A percentile compares a stretch with the other conserved stretches of the same genome.
These are phyloP conservation scores for Saccharomyces pastorianus DNA, from an alignment of 1,139 yeast species.

Conservation along the genomic window DNA sequence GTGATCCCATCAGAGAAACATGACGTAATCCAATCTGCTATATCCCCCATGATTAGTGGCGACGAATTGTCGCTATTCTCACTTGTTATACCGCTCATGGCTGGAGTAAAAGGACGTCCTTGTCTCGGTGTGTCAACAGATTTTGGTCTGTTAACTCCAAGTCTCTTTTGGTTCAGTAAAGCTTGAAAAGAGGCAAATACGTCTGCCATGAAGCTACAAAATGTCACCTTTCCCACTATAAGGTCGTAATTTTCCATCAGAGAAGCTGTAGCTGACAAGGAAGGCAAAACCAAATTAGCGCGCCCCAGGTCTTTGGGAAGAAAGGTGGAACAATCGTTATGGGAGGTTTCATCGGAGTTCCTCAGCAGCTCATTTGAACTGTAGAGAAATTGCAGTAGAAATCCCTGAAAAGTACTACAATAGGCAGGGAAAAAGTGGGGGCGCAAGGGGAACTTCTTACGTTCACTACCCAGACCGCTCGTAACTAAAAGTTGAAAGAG, in stretches of 20 bases:
- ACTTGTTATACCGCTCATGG: not conserved
- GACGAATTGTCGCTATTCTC: conserved; percentile 1
- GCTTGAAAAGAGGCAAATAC: not conserved
- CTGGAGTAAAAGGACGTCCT: not conserved
- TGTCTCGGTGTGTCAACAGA: not conserved
- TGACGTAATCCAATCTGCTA: conserved; percentile 8
- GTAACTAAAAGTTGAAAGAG: conserved; percentile 2
- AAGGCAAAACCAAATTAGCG: not conserved
- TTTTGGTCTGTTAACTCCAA: not conserved
- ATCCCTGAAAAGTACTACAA: not conserved
- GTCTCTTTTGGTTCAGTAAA: not conserved
- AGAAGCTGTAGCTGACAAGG: not conserved
- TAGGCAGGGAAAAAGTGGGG: not conserved
- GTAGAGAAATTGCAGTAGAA: not conserved
- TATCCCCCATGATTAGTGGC: conserved; percentile 5
- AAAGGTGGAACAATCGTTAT: not conserved
- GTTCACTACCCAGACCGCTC: not conserved
- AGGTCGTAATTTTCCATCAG: not conserved
- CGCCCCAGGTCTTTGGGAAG: not conserved
- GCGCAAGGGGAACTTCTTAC: not conserved
- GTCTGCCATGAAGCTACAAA: not conserved
- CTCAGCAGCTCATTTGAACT: not conserved
- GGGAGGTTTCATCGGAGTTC: not conserved
- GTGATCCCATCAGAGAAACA: conserved; percentile 7
- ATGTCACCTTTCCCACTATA: not conserved